Conservation (phyloP, 75 land plant species). For the Azolla pinnata region DNA sequence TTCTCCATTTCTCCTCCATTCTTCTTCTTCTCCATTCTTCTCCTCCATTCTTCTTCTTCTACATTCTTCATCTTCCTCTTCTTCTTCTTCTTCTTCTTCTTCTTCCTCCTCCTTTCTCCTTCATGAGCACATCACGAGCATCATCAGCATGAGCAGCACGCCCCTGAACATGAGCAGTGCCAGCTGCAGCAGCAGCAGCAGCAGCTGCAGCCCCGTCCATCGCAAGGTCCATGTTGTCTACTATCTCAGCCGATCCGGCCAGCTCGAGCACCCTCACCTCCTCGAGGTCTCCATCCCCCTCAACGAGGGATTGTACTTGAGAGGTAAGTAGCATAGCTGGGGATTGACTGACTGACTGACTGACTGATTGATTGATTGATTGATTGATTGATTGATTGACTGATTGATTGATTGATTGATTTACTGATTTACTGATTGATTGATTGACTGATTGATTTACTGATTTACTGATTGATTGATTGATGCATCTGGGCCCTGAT, state of each 20-base stretch:
- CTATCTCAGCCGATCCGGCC: constrained; percentile 51
- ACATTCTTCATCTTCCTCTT: not conserved
- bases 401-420: too few species aligned
- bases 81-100: not conserved
- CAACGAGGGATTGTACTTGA: constrained; percentile 43
- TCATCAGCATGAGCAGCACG: not conserved
- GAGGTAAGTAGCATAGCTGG: constrained; percentile 32
- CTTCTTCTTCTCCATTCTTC: not conserved
- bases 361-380: not conserved
- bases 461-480: not conserved
- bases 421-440: not conserved
- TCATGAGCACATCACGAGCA: not conserved
- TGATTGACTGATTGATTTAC: not conserved
- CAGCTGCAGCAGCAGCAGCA: too few species aligned
- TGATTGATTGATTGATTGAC: not conserved
- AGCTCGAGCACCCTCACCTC: constrained; percentile 81
- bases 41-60: not conserved
- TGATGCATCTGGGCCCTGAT: not conserved
- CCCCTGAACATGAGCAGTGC: too few species aligned
- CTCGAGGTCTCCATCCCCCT: constrained; percentile 50
- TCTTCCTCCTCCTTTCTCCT: not conserved
- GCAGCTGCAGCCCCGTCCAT: constrained; percentile 4
- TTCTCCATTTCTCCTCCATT: not conserved
- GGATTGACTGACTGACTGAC: too few species aligned
- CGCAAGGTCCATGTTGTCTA: constrained; percentile 60